Evolutionary conservation across 768 basidiomycete species (phyloP).

Genomic region (Psilocybe cubensis): DNA sequence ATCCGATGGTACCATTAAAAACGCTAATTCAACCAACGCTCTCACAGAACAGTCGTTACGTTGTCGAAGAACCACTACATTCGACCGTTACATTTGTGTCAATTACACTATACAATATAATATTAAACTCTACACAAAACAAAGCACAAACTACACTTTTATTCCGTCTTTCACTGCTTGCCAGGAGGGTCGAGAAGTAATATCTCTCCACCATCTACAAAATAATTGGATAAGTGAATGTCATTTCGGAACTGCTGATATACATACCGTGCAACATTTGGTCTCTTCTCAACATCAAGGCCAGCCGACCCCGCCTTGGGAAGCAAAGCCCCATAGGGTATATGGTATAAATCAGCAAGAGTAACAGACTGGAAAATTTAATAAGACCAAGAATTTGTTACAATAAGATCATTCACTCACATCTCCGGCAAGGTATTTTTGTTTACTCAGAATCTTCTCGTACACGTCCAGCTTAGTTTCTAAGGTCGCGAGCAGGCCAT

Average conservation of each 20-base stretch:
- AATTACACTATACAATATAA: too few relatives aligned
- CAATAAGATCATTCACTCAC: slow-evolving; percentile 34
- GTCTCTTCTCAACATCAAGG: slow-evolving; percentile 30
- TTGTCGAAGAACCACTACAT: too few relatives aligned
- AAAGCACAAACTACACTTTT: slow-evolving; percentile 11
- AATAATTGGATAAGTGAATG: background rate
- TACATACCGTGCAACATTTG: slow-evolving; percentile 48
- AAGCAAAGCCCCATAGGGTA: slow-evolving; percentile 39
- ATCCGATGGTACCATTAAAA: too few relatives aligned
- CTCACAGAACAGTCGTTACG: too few relatives aligned
- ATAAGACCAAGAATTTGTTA: background rate
- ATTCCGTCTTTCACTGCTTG: slow-evolving; percentile 44
- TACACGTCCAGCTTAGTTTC: slow-evolving; percentile 51
- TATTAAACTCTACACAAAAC: too few relatives aligned
- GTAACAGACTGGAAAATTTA: slow-evolving; percentile 37
- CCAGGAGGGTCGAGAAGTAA: slow-evolving; percentile 53
- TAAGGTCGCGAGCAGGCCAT: slow-evolving; percentile 31
- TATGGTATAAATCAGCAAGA: slow-evolving; percentile 50
- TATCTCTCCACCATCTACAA: slow-evolving; percentile 31
- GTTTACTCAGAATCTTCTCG: slow-evolving; percentile 54
- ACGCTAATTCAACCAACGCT: too few relatives aligned
- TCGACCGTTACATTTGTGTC: too few relatives aligned
- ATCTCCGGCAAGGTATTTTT: slow-evolving; percentile 59
- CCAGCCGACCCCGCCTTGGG: slow-evolving; percentile 27
- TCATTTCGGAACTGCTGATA: background rate